A percentile compares a stretch with the other conserved stretches of the same genome.
Conservation (phyloP, 1,284 basidiomycete species). For the Rhodofomes roseus region DNA sequence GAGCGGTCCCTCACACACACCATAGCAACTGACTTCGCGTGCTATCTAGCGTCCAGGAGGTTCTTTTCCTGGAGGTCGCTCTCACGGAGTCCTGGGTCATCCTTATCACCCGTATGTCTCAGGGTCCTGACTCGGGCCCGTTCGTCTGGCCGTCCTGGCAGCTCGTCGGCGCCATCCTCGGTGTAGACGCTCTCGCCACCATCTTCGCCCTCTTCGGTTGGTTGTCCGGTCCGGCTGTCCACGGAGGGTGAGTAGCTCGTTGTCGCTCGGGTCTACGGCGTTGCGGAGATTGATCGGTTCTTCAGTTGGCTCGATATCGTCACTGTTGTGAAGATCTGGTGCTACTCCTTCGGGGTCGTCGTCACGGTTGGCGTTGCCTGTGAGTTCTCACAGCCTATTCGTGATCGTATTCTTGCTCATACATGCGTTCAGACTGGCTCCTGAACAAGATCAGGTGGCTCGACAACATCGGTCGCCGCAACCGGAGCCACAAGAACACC, state of each 20-base stretch:
- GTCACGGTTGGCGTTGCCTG: constrained; percentile 7
- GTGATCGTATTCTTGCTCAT: not conserved
- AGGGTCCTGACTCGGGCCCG: constrained; percentile 6
- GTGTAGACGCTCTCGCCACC: constrained; percentile 10
- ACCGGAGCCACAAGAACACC: constrained; percentile 9
- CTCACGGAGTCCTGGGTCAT: constrained; percentile 11
- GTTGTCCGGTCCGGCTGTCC: constrained; percentile 8
- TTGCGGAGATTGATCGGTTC: not conserved
- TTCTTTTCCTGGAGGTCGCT: constrained; percentile 9
- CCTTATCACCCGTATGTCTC: constrained; percentile 7
- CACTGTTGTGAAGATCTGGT: constrained; percentile 11
- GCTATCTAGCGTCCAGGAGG: constrained; percentile 6
- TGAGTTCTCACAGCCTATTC: not conserved
- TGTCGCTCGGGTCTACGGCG: not conserved
- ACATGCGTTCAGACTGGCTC: constrained; percentile 1
- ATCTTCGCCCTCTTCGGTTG: constrained; percentile 10
- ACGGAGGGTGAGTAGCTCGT: constrained; percentile 5
- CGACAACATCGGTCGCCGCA: constrained; percentile 8
- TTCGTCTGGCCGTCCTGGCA: constrained; percentile 12
- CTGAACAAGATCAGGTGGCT: constrained; percentile 7
- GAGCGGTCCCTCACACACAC: too few species aligned
- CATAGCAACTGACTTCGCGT: not conserved
- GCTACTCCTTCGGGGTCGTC: constrained; percentile 7
- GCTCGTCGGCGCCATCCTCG: constrained; percentile 9
- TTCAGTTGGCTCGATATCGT: constrained; percentile 10